These are phyloP conservation scores for Phytophthora palmivora DNA, from an alignment of 352 stramenopile species.

Conservation along the genomic window DNA sequence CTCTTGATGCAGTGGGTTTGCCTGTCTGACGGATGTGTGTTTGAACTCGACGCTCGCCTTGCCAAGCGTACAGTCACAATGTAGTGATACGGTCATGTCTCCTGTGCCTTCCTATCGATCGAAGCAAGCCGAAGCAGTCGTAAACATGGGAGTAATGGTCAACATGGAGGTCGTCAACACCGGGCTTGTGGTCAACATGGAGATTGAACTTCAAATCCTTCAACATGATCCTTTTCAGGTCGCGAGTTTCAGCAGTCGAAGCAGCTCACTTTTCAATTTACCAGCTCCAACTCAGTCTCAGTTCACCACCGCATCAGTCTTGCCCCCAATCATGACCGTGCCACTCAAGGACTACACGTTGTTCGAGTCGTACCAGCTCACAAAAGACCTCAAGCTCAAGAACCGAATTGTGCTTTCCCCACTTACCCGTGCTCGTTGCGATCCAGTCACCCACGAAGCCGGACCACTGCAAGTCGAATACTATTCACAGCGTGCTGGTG, in stretches of 20 bases:
- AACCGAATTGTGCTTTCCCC: conserved; percentile 52
- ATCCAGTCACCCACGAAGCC: conserved; percentile 35
- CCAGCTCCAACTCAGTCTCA: conserved; percentile 2
- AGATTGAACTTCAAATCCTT: conserved; percentile 30
- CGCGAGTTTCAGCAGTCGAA: conserved; percentile 12
- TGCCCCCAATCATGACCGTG: conserved; percentile 15
- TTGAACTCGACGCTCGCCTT: conserved; percentile 6
- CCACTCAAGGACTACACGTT: conserved; percentile 40
- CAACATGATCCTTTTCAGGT: conserved; percentile 29
- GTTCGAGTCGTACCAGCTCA: conserved; percentile 43
- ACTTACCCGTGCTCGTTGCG: conserved; percentile 36
- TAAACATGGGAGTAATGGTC: too few species aligned
- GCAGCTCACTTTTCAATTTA: conserved; percentile 29
- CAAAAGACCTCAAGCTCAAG: conserved; percentile 39
- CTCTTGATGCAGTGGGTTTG: conserved; percentile 3
- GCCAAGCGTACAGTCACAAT: not conserved
- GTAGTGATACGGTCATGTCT: not conserved
- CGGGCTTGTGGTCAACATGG: conserved; percentile 16
- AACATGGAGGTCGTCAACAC: conserved; percentile 5
- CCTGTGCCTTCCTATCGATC: not conserved
- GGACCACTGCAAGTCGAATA: conserved; percentile 52
- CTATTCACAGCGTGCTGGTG: conserved; percentile 33
- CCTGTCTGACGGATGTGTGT: conserved; percentile 23
- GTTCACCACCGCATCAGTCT: not conserved
- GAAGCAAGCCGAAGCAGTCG: not conserved